A percentile compares a stretch with the other conserved stretches of the same genome.
These are phyloP conservation scores for Ciborinia camelliae DNA, from an alignment of 2,329 filamentous ascomycete genomes.

Conservation along the genomic window DNA sequence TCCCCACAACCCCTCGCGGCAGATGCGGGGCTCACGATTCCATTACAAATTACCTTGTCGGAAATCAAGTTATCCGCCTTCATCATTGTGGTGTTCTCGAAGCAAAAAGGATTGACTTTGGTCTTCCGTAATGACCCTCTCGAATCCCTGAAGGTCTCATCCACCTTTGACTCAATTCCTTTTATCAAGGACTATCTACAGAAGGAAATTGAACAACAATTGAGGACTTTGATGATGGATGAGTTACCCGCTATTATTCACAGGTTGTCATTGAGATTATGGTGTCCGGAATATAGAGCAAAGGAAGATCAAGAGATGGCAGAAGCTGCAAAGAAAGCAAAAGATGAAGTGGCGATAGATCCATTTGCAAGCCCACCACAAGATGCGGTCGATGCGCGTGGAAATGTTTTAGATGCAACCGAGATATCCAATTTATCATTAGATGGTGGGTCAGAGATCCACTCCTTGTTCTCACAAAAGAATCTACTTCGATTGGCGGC, in stretches of 20 bases:
- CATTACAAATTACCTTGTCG: constrained; percentile 93
- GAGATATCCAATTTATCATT: constrained; percentile 75
- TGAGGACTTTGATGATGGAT: constrained; percentile 95
- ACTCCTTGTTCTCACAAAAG: constrained; percentile 92
- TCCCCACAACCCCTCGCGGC: constrained; percentile 91
- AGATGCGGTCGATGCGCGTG: constrained; percentile 77
- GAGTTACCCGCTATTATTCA: constrained; percentile 96
- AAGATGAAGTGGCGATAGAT: constrained; percentile 57
- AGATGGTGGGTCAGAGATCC: constrained; percentile 75
- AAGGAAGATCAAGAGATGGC: constrained; percentile 57
- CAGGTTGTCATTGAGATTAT: constrained; percentile 79
- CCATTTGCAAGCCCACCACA: constrained; percentile 78
- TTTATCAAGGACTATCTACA: constrained; percentile 97
- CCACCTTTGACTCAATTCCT: constrained; percentile 97
- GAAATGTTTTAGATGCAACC: constrained; percentile 70
- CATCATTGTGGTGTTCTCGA: constrained; percentile 95
- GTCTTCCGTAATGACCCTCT: constrained; percentile 98
- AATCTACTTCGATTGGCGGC: constrained; percentile 81
- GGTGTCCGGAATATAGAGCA: constrained; percentile 80
- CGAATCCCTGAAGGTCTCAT: constrained; percentile 96
- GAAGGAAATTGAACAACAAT: constrained; percentile 88
- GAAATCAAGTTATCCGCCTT: constrained; percentile 95
- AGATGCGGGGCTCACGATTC: constrained; percentile 88
- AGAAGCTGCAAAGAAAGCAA: constrained; percentile 48
- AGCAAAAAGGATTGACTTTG: constrained; percentile 92